A percentile compares a stretch with the other conserved stretches of the same genome.
Conservation (phyloP, 2,329 filamentous ascomycete genomes). For the Akanthomyces dipterigenus region DNA sequence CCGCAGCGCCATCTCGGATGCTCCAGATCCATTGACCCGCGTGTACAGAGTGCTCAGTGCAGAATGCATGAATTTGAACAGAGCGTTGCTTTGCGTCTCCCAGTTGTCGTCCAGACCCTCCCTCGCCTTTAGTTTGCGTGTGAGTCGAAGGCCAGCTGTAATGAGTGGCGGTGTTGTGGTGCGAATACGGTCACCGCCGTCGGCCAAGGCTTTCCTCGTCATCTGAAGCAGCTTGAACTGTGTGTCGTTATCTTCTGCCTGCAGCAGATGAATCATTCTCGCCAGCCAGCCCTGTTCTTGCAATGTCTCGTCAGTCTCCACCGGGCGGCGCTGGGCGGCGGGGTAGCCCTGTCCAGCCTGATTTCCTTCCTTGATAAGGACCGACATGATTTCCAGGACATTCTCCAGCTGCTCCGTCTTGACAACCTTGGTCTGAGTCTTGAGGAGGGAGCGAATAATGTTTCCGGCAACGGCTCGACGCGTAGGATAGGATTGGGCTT, state of each 20-base stretch:
- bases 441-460: slow-evolving; percentile 74
- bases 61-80: slow-evolving; percentile 95
- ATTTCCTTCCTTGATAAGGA: slow-evolving; percentile 87
- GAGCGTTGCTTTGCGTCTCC: slow-evolving; percentile 60
- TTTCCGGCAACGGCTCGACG: slow-evolving; percentile 85
- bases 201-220: slow-evolving; percentile 75
- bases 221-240: slow-evolving; percentile 92
- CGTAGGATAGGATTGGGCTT: slow-evolving; percentile 89
- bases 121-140: slow-evolving; percentile 78
- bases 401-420: slow-evolving; percentile 77
- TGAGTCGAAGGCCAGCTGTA: slow-evolving; percentile 83
- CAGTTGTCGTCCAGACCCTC: slow-evolving; percentile 72
- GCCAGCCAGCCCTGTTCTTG: slow-evolving; percentile 98
- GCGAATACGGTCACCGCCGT: slow-evolving; percentile 91
- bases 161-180: slow-evolving; percentile 92
- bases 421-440: slow-evolving; percentile 72
- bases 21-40: slow-evolving; percentile 67
- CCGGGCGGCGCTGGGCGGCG: slow-evolving; percentile 65
- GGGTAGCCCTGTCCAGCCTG: slow-evolving; percentile 80
- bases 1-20: slow-evolving; percentile 80
- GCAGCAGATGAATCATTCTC: slow-evolving; percentile 80
- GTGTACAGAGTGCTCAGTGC: slow-evolving; percentile 81
- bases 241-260: slow-evolving; percentile 79
- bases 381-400: slow-evolving; percentile 79
- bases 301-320: slow-evolving; percentile 93